A percentile compares a stretch with the other conserved stretches of the same genome.
phyloP scores from a whole-genome alignment of 345 rosid species.

The Heritiera fomes region DNA sequence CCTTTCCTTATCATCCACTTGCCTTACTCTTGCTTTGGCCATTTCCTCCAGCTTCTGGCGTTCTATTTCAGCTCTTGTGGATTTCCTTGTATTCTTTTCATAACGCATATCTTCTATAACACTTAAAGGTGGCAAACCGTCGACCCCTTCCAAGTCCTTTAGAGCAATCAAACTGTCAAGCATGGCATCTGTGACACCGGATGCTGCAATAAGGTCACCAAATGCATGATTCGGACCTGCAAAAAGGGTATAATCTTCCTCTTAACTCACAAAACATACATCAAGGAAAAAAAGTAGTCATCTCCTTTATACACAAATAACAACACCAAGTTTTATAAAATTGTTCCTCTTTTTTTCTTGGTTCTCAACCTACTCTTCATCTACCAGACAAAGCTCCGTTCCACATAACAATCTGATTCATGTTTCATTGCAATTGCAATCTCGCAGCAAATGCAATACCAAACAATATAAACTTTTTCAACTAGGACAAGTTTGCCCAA shows the following conservation, averaged over 20 bases:
- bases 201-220: constrained; percentile 88
- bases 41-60: constrained; percentile 86
- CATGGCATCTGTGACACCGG: constrained; percentile 94
- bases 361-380: not conserved
- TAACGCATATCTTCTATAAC: constrained; percentile 75
- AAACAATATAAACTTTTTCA: not conserved
- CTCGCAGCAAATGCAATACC: not conserved
- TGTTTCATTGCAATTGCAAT: not conserved
- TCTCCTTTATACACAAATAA: not conserved
- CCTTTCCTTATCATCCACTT: constrained; percentile 85
- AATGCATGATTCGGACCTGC: constrained; percentile 89
- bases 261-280: not conserved
- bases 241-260: constrained; percentile 17
- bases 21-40: constrained; percentile 81
- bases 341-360: not conserved
- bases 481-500: not conserved
- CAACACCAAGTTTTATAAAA: not conserved
- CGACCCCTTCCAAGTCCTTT: constrained; percentile 76
- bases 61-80: constrained; percentile 76
- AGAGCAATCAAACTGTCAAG: constrained; percentile 88
- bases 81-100: constrained; percentile 68
- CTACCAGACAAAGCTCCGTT: not conserved
- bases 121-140: constrained; percentile 83
- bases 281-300: not conserved
- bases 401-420: not conserved